These are phyloP conservation scores for Aspergillus egyptiacus DNA, from an alignment of 495 filamentous ascomycete genomes.

Conservation along the genomic window DNA sequence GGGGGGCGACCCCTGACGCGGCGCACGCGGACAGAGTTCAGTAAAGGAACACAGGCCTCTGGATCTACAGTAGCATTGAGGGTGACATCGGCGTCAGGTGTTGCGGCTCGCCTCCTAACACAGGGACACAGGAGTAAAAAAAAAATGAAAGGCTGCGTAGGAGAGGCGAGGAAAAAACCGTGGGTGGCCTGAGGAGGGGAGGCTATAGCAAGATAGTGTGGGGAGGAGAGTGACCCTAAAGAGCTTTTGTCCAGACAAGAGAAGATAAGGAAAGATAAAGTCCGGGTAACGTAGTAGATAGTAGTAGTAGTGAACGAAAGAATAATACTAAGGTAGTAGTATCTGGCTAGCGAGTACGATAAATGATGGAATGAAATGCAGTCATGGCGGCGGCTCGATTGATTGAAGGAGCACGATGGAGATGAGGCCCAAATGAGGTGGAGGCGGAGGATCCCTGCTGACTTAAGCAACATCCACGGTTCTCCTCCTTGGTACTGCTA, in stretches of 20 bases:
- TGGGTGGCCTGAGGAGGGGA: neutral
- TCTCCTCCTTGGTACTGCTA: neutral
- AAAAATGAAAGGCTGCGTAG: neutral
- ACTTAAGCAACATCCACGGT: neutral
- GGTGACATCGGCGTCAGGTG: constrained; percentile 11
- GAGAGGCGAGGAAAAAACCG: neutral
- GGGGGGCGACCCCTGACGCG: constrained; percentile 5
- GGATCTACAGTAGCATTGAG: constrained; percentile 16
- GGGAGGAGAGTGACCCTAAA: constrained; percentile 6
- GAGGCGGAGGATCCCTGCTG: neutral
- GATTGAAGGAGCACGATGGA: neutral
- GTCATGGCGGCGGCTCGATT: neutral
- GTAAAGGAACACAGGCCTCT: neutral
- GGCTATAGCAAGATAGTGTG: neutral
- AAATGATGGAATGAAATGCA: constrained; percentile 3
- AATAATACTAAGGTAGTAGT: constrained; percentile 12
- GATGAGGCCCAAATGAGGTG: neutral
- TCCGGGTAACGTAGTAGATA: too few species aligned
- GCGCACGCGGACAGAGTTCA: constrained; percentile 6
- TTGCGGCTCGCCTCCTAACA: constrained; percentile 5
- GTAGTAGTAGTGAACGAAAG: neutral
- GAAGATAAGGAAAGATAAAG: neutral
- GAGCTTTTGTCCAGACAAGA: constrained; percentile 13
- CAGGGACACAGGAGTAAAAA: constrained; percentile 1
- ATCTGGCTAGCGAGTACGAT: constrained; percentile 4